Base-by-base conservation (phyloP, 164 flowering plant genomes). In the Hamamelis virginiana region DNA sequence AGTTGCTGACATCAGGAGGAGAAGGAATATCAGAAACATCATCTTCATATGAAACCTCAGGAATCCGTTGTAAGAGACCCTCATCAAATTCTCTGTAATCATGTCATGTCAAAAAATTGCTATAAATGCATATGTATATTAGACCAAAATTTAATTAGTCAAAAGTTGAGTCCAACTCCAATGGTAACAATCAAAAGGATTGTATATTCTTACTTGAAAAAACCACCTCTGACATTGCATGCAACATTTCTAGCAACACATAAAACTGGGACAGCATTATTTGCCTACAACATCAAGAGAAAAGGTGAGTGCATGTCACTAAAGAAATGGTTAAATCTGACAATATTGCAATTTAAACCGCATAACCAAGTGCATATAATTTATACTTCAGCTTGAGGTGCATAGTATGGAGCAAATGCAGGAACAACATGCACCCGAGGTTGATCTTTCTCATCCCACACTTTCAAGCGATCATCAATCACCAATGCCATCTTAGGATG, bases 201-300 rank as follows among this genome's bases (percentile, higher is more conserved):
- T 53, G 1, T 18, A 27, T 47, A 22, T 64, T 62, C 96, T 90
- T 88, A 96, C 99, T 84, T 96, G 88, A 91, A 96, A 74, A 93
- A 96, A 52, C 97, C 90, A 70, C 97, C 96, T 78, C 99, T 87
- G 44, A 96, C 98, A 85, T 89, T 93, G 87, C 99, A 96, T 21
- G 98, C 98, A 79, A 91, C 97, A 80, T 93, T 96, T 84, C 99
- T 88, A 62, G 97, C 99, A 73, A 93, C 94, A 74, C 97, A 93
- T 26, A 96, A 77, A 45, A 93, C 88, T 56, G 99, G 97, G 62
- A 86, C 75, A 48, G 88, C 76, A 82, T 84, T 90, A 74, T 82
- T 90, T 74, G 85, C 95, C 99, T 96, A 67, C 82, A 83, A 72
- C 4, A 71, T 25, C 67, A 66, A 66, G 67, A 76, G 25, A 59